Conservation (phyloP, 2,329 filamentous ascomycete genomes). For the Emergomyces pasteurianus region DNA sequence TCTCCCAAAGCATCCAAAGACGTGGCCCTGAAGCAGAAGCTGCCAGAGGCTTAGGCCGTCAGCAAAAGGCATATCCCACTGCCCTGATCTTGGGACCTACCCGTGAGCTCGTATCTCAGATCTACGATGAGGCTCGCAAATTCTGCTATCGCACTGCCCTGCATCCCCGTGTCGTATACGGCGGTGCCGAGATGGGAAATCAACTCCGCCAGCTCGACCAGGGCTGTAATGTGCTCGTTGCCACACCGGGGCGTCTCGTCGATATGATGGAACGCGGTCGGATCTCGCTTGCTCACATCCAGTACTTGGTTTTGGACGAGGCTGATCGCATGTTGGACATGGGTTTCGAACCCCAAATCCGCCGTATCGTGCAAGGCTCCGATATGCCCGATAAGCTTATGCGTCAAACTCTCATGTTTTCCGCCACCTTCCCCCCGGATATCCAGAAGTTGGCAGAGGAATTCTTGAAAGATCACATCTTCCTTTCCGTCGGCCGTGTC, state of each 20-base stretch:
- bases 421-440: conserved; percentile 95
- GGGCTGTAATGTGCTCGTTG: conserved; percentile 92
- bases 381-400: conserved; percentile 79
- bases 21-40: conserved; percentile 63
- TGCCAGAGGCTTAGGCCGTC: conserved; percentile 59
- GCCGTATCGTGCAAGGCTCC: conserved; percentile 94
- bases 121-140: conserved; percentile 94
- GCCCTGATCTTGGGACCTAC: conserved; percentile 92
- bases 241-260: conserved; percentile 91
- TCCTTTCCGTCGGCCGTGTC: conserved; percentile 95
- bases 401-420: conserved; percentile 99
- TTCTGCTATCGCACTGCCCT: conserved; percentile 99
- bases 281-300: conserved; percentile 96
- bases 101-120: conserved; percentile 96
- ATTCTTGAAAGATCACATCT: conserved; percentile 98
- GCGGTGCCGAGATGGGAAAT: conserved; percentile 95
- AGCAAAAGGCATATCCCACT: conserved; percentile 96
- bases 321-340: conserved; percentile 99
- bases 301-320: conserved; percentile 97
- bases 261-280: conserved; percentile 97
- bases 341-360: conserved; percentile 99
- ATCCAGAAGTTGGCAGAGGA: conserved; percentile 98
- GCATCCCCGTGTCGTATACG: conserved; percentile 94
- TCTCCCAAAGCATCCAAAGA: conserved; percentile 90
- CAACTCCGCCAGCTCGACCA: conserved; percentile 97